Evolutionary conservation across 371 early-diverging fungal genomes (phyloP).

Genomic region (Mucor indicus): DNA sequence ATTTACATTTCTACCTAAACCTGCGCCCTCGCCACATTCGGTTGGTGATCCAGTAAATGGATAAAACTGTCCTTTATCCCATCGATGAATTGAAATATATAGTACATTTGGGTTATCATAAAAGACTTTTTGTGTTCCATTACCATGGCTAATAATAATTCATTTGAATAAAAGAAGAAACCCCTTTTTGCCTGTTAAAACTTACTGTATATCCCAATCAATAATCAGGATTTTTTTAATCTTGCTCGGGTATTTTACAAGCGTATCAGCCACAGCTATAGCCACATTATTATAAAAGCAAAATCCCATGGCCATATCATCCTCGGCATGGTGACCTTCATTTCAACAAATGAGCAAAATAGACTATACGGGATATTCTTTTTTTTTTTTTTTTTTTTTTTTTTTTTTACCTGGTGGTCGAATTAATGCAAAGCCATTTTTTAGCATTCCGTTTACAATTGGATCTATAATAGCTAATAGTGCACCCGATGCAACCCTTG

Average conservation of each 20-base stretch:
- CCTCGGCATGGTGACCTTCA: conserved; percentile 64
- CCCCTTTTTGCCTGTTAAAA: neutral
- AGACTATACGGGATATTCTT: neutral
- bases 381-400: too few species aligned
- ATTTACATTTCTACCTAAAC: conserved; percentile 59
- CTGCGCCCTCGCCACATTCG: conserved; percentile 53
- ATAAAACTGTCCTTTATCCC: conserved; percentile 63
- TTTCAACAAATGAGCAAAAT: neutral
- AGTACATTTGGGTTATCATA: conserved; percentile 64
- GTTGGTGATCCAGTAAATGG: conserved; percentile 58
- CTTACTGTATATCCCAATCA: conserved; percentile 71
- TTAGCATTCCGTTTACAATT: conserved; percentile 51
- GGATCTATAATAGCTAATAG: conserved; percentile 51
- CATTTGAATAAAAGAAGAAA: neutral
- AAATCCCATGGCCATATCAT: conserved; percentile 66
- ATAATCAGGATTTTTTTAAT: conserved; percentile 58
- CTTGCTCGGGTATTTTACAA: conserved; percentile 45
- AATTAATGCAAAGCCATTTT: conserved; percentile 66
- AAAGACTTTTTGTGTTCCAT: conserved; percentile 67
- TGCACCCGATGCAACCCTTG: conserved; percentile 57
- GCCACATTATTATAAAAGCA: conserved; percentile 72
- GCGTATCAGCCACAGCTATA: conserved; percentile 53
- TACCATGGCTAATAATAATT: conserved; percentile 48
- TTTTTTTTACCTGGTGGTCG: conserved; percentile 53
- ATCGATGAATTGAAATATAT: conserved; percentile 67